Base-by-base conservation (phyloP, 2,329 filamentous ascomycete species). In the Aspergillus sergii region DNA sequence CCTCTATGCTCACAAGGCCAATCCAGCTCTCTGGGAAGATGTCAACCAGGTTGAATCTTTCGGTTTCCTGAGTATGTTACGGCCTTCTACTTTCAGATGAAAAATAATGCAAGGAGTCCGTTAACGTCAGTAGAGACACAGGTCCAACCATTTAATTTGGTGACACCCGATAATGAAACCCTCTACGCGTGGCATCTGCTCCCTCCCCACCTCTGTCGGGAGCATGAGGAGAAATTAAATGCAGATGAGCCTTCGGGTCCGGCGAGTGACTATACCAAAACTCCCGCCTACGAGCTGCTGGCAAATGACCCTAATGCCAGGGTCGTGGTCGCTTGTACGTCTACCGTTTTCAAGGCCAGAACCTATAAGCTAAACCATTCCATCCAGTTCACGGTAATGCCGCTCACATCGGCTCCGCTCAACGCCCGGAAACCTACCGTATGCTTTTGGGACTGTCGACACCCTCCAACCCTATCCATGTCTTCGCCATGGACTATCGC, bases 161-260 rank as follows among this genome's bases (percentile, higher is more conserved):
- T 79, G 4, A 95, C 93, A 0, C 82, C 87, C 1, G 94, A 97
- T 75, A 87, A 88, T 45, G 89, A 94, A 76, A 87, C 82, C 2
- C 80, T 98, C 21, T 96, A 95, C 73, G 91, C 91, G 30, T 98
- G 94, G 94, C 94, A 97, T 73, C 85, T 98, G 60, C 81, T 97
- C 56, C 94, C 94, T 0, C 79, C 96, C 8, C 88, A 90, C 58
- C 81, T 92, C 0, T 96, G 96, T 75, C 82, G 88, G 8, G 83
- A 90, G 68, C 85, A 96, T 70, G 91, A 96, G 71, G 79, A 83
- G 26, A 80, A 81, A 16, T 80, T 96, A 14, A 80, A 85, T 45
- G 76, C 79, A 6, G 84, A 88, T 68, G 76, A 79, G 7, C 76
- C 80, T 66, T 88, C 88, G 85, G 76, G 83, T 81, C 78, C 68